Evolutionary conservation across 2,329 filamentous ascomycete species (phyloP).

Genomic region (Diaporthe citriasiana): DNA sequence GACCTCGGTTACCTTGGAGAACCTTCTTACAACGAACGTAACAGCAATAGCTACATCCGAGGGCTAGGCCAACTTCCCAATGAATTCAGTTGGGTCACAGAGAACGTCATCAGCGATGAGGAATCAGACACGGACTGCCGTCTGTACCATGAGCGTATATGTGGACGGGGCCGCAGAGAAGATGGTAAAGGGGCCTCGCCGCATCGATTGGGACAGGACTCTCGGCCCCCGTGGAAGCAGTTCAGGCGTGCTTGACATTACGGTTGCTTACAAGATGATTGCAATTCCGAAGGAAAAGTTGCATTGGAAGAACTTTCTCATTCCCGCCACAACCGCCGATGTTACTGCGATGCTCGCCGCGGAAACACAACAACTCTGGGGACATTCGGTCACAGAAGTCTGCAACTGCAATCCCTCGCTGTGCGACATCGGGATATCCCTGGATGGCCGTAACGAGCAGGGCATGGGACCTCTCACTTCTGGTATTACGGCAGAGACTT

Average conservation of each 20-base stretch:
- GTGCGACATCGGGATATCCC: background rate
- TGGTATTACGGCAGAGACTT: background rate
- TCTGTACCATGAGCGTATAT: conserved; percentile 13
- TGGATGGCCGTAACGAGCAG: background rate
- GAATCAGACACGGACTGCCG: background rate
- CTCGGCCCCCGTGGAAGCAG: background rate
- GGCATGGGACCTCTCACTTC: too few species aligned
- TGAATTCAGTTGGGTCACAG: background rate
- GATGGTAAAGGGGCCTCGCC: background rate
- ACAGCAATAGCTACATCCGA: background rate
- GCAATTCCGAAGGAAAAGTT: background rate
- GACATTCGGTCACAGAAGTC: background rate
- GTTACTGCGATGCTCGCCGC: background rate
- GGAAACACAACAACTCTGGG: conserved; percentile 8
- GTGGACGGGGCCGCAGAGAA: background rate
- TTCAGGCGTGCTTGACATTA: background rate
- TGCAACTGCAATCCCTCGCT: background rate
- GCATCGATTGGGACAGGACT: background rate
- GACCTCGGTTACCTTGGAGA: conserved; percentile 2
- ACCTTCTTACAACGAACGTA: background rate
- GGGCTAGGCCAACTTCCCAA: background rate
- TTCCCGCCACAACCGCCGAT: conserved; percentile 8
- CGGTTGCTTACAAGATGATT: conserved; percentile 27
- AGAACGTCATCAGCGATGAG: background rate
- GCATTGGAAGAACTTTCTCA: conserved; percentile 25